Evolutionary conservation across 2,329 filamentous ascomycete genomes (phyloP), one percentile per base, ranked within the genome.

Genomic region (Sphaerostilbella broomeana): DNA sequence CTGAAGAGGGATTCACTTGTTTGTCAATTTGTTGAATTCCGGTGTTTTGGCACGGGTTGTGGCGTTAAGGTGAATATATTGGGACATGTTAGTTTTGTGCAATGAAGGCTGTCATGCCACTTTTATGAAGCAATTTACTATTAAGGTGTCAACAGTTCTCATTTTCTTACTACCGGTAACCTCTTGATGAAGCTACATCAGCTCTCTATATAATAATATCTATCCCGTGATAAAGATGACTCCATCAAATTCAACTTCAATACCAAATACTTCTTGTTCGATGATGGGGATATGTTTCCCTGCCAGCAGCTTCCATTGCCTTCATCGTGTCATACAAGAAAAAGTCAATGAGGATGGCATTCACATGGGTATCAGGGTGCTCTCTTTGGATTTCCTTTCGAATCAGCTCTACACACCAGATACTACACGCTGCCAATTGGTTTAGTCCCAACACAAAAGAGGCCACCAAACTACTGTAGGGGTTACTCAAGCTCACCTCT

Each of bases 271-370:
- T 94, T 58, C 89, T 77, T 29, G 89, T 95, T 47, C 89, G 74
- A 63, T 95, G 89, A 63, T 95, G 88, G 5, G 86, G 86, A 33
- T 63, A 51, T 27, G 66, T 69, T 55, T 80, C 75, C 40, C 70
- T 60, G 37, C 79, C 69, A 48, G 69, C 59, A 1, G 65, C 68
- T 60, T 97, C 90, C 57, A 84, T 61, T 55, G 87, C 83, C 61
- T 97, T 98, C 65, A 92, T 88, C 13, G 84, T 79, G 64, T 98
- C 92, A 58, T 98, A 98, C 40, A 98, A 68, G 61, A 95, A 95
- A 64, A 97, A 98, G 62, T 98, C 92, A 47, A 98, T 92, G 52
- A 98, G 62, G 26, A 97, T 86, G 18, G 92, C 89, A 58, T 98
- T 98, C 51, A 82, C 63, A 37, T 76, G 69, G 1, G 80, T 72